Conservation (phyloP, 2,329 filamentous ascomycete species). For the Trichoderma lentiforme region DNA sequence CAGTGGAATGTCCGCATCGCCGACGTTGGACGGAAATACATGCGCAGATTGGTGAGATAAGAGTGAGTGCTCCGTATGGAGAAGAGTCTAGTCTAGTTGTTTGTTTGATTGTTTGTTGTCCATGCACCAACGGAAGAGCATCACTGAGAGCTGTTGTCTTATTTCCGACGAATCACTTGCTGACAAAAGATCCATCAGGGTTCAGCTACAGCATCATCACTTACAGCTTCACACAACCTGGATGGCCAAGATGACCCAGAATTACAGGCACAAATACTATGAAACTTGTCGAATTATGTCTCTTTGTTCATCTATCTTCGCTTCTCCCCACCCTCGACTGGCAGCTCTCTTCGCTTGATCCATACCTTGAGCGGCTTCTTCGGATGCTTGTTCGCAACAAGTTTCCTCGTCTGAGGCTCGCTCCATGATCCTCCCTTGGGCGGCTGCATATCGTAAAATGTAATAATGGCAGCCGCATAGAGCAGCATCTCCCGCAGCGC, state of each 20-base stretch:
- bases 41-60: background rate
- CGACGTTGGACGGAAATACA: background rate
- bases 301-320: background rate
- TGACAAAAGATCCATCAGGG: background rate
- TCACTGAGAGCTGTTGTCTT: background rate
- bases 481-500: conserved; percentile 35
- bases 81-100: background rate
- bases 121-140: background rate
- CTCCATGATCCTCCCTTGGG: conserved; percentile 29
- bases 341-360: conserved; percentile 30
- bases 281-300: background rate
- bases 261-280: background rate
- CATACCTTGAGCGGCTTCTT: conserved; percentile 31
- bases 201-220: background rate
- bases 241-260: background rate
- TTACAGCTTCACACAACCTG: background rate
- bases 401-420: conserved; percentile 25
- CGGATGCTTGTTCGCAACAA: conserved; percentile 29
- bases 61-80: background rate
- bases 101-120: background rate
- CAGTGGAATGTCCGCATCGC: background rate
- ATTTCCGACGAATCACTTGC: background rate
- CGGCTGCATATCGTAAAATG: conserved; percentile 37
- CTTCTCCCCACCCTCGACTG: background rate
- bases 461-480: conserved; percentile 34